Conservation (phyloP, 208 protist species). For the Balamuthia mandrillaris region DNA sequence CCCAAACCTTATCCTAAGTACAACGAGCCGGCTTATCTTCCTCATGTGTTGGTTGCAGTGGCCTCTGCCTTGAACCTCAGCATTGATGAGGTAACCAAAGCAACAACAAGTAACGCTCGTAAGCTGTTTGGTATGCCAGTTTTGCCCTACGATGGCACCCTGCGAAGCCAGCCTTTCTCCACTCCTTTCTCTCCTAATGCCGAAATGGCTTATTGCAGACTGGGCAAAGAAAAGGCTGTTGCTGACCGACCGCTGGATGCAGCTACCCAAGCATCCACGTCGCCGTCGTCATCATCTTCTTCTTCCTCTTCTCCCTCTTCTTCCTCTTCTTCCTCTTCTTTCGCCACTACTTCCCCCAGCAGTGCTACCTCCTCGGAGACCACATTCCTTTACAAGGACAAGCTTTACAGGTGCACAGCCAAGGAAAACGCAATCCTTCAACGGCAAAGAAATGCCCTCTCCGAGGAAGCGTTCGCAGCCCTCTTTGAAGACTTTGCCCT, state of each 20-base stretch:
- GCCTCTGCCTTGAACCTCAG: background rate
- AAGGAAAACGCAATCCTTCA: constrained; percentile 20
- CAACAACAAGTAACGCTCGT: background rate
- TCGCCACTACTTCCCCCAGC: background rate
- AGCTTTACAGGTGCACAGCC: background rate
- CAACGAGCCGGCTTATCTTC: constrained; percentile 25
- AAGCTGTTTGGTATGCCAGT: background rate
- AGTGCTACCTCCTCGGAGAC: background rate
- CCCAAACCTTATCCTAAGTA: constrained; percentile 12
- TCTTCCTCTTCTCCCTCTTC: background rate
- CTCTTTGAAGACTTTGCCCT: background rate
- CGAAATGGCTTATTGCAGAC: too few species aligned
- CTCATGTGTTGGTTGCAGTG: background rate
- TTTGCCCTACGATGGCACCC: background rate
- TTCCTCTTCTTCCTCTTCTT: background rate
- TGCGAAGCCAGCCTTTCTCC: too few species aligned
- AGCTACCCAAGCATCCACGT: too few species aligned
- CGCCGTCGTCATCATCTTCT: background rate
- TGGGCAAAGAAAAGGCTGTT: too few species aligned
- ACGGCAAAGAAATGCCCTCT: background rate
- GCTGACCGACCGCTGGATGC: too few species aligned
- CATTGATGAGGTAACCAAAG: background rate
- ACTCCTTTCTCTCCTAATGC: background rate
- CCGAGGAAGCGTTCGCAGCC: background rate
- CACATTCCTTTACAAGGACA: background rate